A percentile compares a stretch with the other conserved stretches of the same genome.
These are phyloP conservation scores for Hippophae tibetana DNA, from an alignment of 306 rosid genomes.

Conservation along the genomic window DNA sequence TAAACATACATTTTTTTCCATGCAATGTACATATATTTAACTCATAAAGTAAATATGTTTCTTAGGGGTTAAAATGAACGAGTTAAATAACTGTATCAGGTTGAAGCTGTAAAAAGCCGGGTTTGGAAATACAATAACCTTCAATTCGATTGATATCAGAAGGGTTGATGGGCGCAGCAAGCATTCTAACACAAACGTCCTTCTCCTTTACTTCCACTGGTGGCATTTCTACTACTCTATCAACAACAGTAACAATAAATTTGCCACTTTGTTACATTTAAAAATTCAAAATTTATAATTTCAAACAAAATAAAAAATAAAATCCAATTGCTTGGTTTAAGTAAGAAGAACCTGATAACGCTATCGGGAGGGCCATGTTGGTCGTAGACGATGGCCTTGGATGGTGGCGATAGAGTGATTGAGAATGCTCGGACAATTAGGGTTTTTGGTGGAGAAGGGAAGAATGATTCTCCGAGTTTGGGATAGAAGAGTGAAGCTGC, in stretches of 20 bases:
- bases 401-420: conserved; percentile 62
- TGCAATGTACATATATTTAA: too few relatives aligned
- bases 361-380: conserved; percentile 62
- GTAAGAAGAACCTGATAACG: conserved; percentile 36
- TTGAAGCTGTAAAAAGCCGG: too few relatives aligned
- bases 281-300: not conserved
- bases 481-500: conserved; percentile 9
- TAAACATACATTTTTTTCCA: too few relatives aligned
- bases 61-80: too few relatives aligned
- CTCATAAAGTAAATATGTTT: too few relatives aligned
- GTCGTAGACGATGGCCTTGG: conserved; percentile 80
- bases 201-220: conserved; percentile 57
- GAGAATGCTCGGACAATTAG: conserved; percentile 38
- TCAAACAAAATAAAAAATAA: not conserved
- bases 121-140: conserved; percentile 23
- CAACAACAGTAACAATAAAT: not conserved
- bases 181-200: conserved; percentile 82
- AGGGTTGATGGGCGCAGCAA: conserved; percentile 87
- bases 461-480: not conserved
- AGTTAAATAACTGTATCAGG: too few relatives aligned
- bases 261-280: not conserved
- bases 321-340: not conserved
- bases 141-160: conserved; percentile 80
- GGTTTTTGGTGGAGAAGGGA: conserved; percentile 12
- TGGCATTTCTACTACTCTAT: conserved; percentile 44